A percentile compares a stretch with the other conserved stretches of the same genome.
These are phyloP conservation scores for Neofusicoccum cordaticola DNA, from an alignment of 2,329 filamentous ascomycete species.

Conservation along the genomic window DNA sequence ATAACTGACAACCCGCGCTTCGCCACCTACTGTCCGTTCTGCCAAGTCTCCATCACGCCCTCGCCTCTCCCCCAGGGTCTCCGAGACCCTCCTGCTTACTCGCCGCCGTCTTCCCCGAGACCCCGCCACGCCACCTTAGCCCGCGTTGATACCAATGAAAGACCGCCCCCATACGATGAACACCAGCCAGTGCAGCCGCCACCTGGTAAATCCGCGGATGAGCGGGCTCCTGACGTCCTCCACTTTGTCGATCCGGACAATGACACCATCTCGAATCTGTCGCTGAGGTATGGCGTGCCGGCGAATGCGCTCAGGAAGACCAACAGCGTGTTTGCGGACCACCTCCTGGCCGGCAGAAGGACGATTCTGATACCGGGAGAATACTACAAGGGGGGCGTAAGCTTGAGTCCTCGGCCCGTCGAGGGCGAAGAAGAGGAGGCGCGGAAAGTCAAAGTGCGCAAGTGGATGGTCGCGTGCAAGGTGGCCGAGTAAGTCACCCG, in stretches of 20 bases:
- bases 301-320: constrained; percentile 58
- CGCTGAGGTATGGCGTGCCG: constrained; percentile 69
- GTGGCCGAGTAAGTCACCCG: constrained; percentile 61
- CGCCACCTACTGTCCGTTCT: constrained; percentile 67
- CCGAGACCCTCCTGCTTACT: constrained; percentile 66
- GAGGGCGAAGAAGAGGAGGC: constrained; percentile 72
- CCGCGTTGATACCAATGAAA: constrained; percentile 30
- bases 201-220: constrained; percentile 32
- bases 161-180: constrained; percentile 45
- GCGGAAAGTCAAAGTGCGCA: constrained; percentile 66
- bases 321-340: constrained; percentile 70
- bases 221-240: constrained; percentile 60
- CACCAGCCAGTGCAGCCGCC: constrained; percentile 27
- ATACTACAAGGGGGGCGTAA: constrained; percentile 65
- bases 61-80: constrained; percentile 63
- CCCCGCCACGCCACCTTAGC: constrained; percentile 14
- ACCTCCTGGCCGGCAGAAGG: constrained; percentile 66
- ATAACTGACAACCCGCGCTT: constrained; percentile 68
- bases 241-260: constrained; percentile 71
- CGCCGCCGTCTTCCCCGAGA: constrained; percentile 35
- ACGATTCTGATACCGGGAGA: constrained; percentile 70
- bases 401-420: constrained; percentile 67
- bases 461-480: constrained; percentile 75
- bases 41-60: constrained; percentile 65
- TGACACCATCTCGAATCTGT: constrained; percentile 67